Evolutionary conservation across 768 basidiomycete genomes (phyloP), one percentile per base, ranked within the genome.

Genomic region (Phallus indusiatus): DNA sequence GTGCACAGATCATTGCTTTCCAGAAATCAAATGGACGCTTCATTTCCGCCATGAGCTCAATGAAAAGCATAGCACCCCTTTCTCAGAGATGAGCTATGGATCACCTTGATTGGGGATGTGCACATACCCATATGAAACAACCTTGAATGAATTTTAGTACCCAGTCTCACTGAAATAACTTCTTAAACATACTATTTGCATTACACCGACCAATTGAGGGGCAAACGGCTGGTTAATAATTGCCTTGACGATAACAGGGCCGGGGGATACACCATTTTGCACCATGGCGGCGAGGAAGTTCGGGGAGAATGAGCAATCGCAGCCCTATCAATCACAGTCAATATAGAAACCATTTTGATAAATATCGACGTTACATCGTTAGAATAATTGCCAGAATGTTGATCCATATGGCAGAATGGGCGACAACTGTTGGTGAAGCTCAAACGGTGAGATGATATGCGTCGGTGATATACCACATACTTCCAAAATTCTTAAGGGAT

Each of bases 11-110:
- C 81, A 84, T 83, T 42, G 78, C 82, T 64, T 83, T 83, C 80
- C 81, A 84, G 65, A 85, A 85, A 64, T 85, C 83, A 78, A 80
- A 79, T 1, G 83, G 83, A 4, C 83, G 75, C 20, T 78, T 74
- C 83, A 85, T 85, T 67, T 85, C 83, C 1, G 81, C 78, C 76
- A 85, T 76, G 69, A 83, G 68, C 47, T 68, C 66, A 48, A 67
- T 64, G 67, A 75, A 77, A 50, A 80, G 71, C 73, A 76, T 73
- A 11, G 76, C 75, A n/a, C 10, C 18, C 11, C 11, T 33, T 50
- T 42, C 14, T 42, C 4, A n/a, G 12, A 42, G 12, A 42, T 42
- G 42, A 42, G 42, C 28, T 28, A 7, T n/a, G 12, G 2, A n/a
- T 10, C 2, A 10, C 7, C 28, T 42, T 4, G 12, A 10, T 12